phyloP scores from a whole-genome alignment of 2,329 filamentous ascomycete genomes.

The Apiospora malaysiana region DNA sequence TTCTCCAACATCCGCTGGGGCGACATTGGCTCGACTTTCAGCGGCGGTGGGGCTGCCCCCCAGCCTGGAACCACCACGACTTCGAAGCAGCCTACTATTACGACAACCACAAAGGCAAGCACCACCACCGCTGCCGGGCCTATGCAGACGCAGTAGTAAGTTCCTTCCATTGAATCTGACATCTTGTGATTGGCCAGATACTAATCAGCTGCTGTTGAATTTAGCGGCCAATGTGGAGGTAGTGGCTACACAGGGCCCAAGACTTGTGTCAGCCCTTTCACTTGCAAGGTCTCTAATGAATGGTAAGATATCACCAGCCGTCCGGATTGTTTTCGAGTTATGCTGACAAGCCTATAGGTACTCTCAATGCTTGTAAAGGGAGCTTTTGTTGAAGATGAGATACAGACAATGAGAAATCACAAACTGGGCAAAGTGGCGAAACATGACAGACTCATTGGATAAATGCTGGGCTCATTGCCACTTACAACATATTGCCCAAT shows the following conservation, averaged over 20 bases:
- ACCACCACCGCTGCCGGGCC: background rate
- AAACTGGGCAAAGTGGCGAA: no score
- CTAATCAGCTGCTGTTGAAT: background rate
- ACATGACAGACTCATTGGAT: no score
- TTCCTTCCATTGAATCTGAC: background rate
- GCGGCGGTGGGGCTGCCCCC: constrained; percentile 4
- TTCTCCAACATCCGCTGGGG: constrained; percentile 67
- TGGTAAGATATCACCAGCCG: background rate
- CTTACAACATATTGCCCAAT: no score
- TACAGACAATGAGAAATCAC: background rate
- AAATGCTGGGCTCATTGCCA: no score
- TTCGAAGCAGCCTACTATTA: background rate
- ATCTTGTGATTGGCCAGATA: no score
- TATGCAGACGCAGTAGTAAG: background rate
- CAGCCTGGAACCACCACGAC: background rate
- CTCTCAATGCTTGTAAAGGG: background rate
- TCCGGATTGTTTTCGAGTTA: fast-evolving
- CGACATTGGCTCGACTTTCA: constrained; percentile 60
- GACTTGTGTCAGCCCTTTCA: constrained; percentile 1
- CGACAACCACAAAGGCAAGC: background rate
- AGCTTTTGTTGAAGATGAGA: background rate
- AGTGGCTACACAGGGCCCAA: constrained; percentile 9
- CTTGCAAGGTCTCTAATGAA: background rate
- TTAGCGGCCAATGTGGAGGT: background rate
- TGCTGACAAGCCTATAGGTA: background rate